These are phyloP conservation scores for Zasmidium citrigriseum DNA, from an alignment of 2,329 filamentous ascomycete genomes.

Conservation along the genomic window DNA sequence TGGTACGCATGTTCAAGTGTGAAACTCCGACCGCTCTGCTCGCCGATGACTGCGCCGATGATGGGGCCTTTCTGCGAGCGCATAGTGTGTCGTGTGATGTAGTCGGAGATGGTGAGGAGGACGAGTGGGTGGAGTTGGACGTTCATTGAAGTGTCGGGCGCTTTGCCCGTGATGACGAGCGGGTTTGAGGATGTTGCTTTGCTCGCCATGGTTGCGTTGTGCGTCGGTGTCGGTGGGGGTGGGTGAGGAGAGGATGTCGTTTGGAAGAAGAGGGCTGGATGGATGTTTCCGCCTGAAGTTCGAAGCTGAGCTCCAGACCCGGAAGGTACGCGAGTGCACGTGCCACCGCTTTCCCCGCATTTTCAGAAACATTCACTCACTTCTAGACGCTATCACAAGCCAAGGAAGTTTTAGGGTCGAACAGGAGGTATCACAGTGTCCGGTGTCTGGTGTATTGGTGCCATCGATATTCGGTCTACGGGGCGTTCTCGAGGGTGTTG, in stretches of 20 bases:
- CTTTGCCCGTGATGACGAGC: constrained; percentile 44
- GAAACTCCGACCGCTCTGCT: constrained; percentile 86
- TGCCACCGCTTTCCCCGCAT: background rate
- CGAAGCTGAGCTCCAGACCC: background rate
- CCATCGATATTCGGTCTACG: no score
- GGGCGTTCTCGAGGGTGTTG: no score
- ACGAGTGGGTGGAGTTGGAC: constrained; percentile 90
- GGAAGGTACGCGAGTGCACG: background rate
- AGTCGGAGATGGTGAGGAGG: constrained; percentile 93
- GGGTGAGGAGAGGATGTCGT: background rate
- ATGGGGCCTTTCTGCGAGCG: constrained; percentile 74
- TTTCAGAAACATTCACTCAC: background rate
- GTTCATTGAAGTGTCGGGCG: constrained; percentile 71
- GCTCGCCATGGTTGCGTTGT: constrained; percentile 40
- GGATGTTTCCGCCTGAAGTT: background rate
- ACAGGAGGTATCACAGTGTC: no score
- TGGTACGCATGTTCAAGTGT: constrained; percentile 94
- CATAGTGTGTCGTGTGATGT: constrained; percentile 87
- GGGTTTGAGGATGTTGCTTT: constrained; percentile 37
- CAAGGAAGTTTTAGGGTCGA: no score
- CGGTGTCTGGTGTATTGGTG: no score
- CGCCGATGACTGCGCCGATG: constrained; percentile 83
- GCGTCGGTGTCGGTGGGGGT: background rate
- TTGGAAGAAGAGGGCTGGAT: background rate
- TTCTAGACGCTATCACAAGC: background rate